Percentiles rank a stretch among this genome's conserved stretches.
These are phyloP conservation scores for Pichia insulana DNA, from an alignment of 805 yeast genomes.

Conservation along the genomic window DNA sequence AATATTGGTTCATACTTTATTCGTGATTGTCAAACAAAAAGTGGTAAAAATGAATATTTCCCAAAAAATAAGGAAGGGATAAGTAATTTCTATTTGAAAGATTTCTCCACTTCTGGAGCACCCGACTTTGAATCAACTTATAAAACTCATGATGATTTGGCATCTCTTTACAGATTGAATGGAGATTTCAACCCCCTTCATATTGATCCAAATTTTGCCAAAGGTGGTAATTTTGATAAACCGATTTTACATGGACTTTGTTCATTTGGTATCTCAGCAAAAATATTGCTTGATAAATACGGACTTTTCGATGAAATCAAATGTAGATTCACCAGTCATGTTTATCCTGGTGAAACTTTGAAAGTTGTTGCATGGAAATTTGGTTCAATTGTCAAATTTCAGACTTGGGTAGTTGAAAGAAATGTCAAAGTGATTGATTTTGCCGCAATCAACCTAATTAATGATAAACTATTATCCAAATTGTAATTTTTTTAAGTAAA, in stretches of 20 bases:
- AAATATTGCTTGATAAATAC: slow-evolving; percentile 66
- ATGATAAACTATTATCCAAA: slow-evolving; percentile 14
- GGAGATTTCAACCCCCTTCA: slow-evolving; percentile 96
- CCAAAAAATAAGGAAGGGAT: slow-evolving; percentile 33
- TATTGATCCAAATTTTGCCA: slow-evolving; percentile 86
- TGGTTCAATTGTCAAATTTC: slow-evolving; percentile 62
- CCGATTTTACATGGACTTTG: slow-evolving; percentile 95
- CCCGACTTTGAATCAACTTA: slow-evolving; percentile 63
- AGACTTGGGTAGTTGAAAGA: slow-evolving; percentile 73
- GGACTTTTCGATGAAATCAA: slow-evolving; percentile 81
- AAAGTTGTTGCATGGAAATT: slow-evolving; percentile 78
- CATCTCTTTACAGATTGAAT: slow-evolving; percentile 81
- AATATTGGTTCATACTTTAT: slow-evolving; percentile 82
- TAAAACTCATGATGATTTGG: slow-evolving; percentile 61
- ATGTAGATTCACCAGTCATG: slow-evolving; percentile 84
- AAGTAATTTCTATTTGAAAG: slow-evolving; percentile 47
- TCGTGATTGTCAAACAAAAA: slow-evolving; percentile 59
- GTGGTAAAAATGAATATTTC: slow-evolving; percentile 39
- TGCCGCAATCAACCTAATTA: slow-evolving; percentile 65
- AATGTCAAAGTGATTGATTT: slow-evolving; percentile 70
- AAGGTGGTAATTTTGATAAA: slow-evolving; percentile 70
- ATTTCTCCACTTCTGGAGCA: slow-evolving; percentile 43
- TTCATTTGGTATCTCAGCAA: slow-evolving; percentile 73
- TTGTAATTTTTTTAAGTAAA: slow-evolving; percentile 8
- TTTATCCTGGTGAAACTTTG: slow-evolving; percentile 90